Evolutionary conservation across 331 rosid genomes (phyloP).

Genomic region (Saraca asoca): DNA sequence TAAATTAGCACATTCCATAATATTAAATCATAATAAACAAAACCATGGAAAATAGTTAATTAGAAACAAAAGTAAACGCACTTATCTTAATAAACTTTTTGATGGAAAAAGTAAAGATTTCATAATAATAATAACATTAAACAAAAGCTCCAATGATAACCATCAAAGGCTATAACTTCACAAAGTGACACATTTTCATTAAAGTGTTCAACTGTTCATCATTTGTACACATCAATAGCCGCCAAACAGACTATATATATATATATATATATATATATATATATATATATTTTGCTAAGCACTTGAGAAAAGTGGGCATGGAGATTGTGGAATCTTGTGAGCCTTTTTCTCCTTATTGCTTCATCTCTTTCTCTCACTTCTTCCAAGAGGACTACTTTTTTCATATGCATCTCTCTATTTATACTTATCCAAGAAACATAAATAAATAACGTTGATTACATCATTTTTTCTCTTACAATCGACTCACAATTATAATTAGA

Average conservation of each 20-base stretch:
- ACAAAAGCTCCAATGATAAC: constrained; percentile 23
- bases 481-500: no score
- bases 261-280: background rate
- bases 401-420: constrained; percentile 49
- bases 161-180: constrained; percentile 40
- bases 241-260: constrained; percentile 22
- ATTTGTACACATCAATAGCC: constrained; percentile 44
- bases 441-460: no score
- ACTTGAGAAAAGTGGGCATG: constrained; percentile 32
- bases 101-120: constrained; percentile 31
- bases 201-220: constrained; percentile 28
- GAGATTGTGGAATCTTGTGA: constrained; percentile 47
- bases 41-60: no score
- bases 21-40: constrained; percentile 1
- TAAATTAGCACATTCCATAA: background rate
- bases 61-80: constrained; percentile 13
- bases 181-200: constrained; percentile 32
- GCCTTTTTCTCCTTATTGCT: constrained; percentile 46
- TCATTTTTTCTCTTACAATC: no score
- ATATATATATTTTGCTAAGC: background rate
- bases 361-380: constrained; percentile 45
- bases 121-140: constrained; percentile 24
- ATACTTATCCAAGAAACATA: constrained; percentile 32
- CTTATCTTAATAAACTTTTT: constrained; percentile 31
- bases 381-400: constrained; percentile 48